phyloP scores from a whole-genome alignment of 164 flowering plant genomes.

The Piper longum region DNA sequence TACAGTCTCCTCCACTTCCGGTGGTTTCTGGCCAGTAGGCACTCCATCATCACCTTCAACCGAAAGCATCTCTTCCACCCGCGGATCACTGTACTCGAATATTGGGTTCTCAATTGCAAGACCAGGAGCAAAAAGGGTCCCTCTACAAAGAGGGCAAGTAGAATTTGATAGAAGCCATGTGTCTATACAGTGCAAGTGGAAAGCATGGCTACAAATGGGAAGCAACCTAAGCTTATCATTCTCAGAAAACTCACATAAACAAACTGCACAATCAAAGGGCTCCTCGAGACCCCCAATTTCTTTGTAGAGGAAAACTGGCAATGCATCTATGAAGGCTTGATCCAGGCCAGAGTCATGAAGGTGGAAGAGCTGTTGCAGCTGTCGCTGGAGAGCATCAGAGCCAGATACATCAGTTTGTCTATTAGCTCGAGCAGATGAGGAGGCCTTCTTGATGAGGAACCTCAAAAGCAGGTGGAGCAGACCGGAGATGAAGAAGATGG shows the following conservation, averaged over 20 bases:
- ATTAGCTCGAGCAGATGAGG: slow-evolving; percentile 33
- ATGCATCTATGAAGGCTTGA: slow-evolving; percentile 64
- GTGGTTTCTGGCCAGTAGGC: slow-evolving; percentile 15
- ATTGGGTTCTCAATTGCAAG: slow-evolving; percentile 28
- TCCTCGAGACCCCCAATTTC: slow-evolving; percentile 57
- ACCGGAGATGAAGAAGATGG: slow-evolving; percentile 49
- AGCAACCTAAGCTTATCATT: slow-evolving; percentile 60
- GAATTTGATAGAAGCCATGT: slow-evolving; percentile 88
- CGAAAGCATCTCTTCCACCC: slow-evolving; percentile 21
- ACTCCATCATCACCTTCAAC: slow-evolving; percentile 20
- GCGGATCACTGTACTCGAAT: slow-evolving; percentile 19
- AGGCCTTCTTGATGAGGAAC: slow-evolving; percentile 36
- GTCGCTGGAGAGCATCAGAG: slow-evolving; percentile 51
- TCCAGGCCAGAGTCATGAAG: slow-evolving; percentile 83
- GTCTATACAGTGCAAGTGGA: slow-evolving; percentile 65
- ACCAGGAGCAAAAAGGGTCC: slow-evolving; percentile 24
- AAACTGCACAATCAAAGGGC: slow-evolving; percentile 88
- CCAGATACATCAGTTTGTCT: slow-evolving; percentile 29
- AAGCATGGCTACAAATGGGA: slow-evolving; percentile 73
- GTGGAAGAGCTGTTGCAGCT: slow-evolving; percentile 74
- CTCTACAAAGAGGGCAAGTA: slow-evolving; percentile 77
- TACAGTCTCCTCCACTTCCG: slow-evolving; percentile 16
- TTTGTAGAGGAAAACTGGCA: slow-evolving; percentile 62
- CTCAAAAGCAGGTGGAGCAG: slow-evolving; percentile 55
- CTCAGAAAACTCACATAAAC: slow-evolving; percentile 56